Percentiles rank a stretch among this genome's conserved stretches.
Evolutionary conservation across 2,329 filamentous ascomycete species (phyloP).

Genomic region (Cladosporium austrohemisphaericum): DNA sequence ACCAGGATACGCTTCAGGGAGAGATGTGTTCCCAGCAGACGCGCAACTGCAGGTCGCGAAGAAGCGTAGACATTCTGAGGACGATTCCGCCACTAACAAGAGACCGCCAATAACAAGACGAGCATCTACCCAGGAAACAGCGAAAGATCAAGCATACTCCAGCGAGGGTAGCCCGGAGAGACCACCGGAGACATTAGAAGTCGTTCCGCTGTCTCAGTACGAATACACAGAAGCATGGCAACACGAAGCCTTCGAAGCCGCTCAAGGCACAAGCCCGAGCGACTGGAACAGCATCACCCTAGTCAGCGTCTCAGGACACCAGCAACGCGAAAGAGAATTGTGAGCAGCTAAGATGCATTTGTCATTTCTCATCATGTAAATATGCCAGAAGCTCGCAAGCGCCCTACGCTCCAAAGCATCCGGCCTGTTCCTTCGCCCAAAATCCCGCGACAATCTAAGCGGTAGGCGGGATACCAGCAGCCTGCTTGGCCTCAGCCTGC

Average conservation of each 20-base stretch:
- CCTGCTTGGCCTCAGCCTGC: constrained; percentile 13
- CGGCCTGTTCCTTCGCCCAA: too few relatives aligned
- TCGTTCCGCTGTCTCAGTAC: background rate
- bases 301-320: constrained; percentile 29
- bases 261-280: constrained; percentile 17
- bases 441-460: background rate
- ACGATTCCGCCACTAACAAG: too few relatives aligned
- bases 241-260: constrained; percentile 26
- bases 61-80: too few relatives aligned
- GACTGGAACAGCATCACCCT: constrained; percentile 27
- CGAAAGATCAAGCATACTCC: too few relatives aligned
- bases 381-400: background rate
- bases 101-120: too few relatives aligned
- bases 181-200: too few relatives aligned
- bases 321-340: constrained; percentile 28
- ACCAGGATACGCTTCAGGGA: too few relatives aligned
- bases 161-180: too few relatives aligned
- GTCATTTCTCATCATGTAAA: constrained; percentile 8
- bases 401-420: background rate
- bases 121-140: too few relatives aligned
- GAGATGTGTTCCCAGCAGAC: too few relatives aligned
- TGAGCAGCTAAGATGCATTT: constrained; percentile 13
- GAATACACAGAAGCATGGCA: constrained; percentile 20
- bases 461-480: constrained; percentile 9
- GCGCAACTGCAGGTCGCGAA: too few relatives aligned